Evolutionary conservation across 2,329 filamentous ascomycete species (phyloP).

Genomic region (Phaeoacremonium minimum): DNA sequence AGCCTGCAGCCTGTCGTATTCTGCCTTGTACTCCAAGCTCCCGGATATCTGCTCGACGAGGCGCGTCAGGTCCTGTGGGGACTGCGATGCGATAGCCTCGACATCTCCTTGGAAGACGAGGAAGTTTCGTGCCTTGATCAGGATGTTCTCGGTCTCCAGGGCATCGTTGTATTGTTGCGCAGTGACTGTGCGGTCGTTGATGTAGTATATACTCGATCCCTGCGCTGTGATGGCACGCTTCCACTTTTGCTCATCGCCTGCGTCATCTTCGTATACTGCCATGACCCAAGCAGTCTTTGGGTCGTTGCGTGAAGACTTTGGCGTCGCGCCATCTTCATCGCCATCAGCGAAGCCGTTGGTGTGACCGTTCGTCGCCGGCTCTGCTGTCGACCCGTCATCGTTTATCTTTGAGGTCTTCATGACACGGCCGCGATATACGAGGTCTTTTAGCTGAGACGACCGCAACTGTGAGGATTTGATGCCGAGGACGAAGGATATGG

Average conservation of each 20-base stretch:
- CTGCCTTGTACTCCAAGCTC: conserved; percentile 87
- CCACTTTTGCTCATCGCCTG: conserved; percentile 91
- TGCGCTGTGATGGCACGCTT: conserved; percentile 88
- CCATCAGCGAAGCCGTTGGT: conserved; percentile 57
- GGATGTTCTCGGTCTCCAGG: conserved; percentile 88
- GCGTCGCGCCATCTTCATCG: conserved; percentile 53
- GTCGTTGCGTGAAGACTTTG: conserved; percentile 69
- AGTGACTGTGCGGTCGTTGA: conserved; percentile 86
- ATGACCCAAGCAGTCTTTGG: conserved; percentile 98
- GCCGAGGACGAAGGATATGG: conserved; percentile 96
- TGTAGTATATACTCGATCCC: conserved; percentile 91
- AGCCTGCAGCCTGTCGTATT: conserved; percentile 86
- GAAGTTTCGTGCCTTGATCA: conserved; percentile 98
- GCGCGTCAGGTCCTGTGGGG: conserved; percentile 86
- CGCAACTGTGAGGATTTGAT: conserved; percentile 98
- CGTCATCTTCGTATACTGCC: conserved; percentile 98
- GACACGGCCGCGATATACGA: conserved; percentile 93
- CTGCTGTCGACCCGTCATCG: conserved; percentile 74
- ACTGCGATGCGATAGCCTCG: conserved; percentile 92
- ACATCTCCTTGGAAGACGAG: conserved; percentile 98
- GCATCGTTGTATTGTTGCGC: conserved; percentile 92
- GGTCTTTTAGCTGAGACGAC: conserved; percentile 87
- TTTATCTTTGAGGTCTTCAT: conserved; percentile 90
- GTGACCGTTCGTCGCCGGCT: conserved; percentile 52
- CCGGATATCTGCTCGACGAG: conserved; percentile 97